Conservation (phyloP, 2,329 filamentous ascomycete species). For the Neofusicoccum parvum region DNA sequence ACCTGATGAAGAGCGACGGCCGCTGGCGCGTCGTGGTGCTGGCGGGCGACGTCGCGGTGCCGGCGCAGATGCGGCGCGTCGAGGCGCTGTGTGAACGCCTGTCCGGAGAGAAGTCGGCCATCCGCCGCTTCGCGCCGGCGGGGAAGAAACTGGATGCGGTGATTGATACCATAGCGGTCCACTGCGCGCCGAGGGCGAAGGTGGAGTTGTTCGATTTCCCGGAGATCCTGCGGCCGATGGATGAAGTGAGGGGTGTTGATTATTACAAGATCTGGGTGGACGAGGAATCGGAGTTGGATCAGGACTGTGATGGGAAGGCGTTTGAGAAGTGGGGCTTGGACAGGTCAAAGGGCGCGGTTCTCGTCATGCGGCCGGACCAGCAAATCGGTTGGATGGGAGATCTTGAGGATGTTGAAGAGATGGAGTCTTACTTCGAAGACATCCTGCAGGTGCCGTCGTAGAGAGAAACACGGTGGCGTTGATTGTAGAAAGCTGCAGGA, state of each 20-base stretch:
- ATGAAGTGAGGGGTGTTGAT: not conserved
- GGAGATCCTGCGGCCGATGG: not conserved
- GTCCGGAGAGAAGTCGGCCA: too few relatives aligned
- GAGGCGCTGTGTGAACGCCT: constrained; percentile 25
- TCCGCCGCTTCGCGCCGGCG: not conserved
- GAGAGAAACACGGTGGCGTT: too few relatives aligned
- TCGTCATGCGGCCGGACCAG: constrained; percentile 13
- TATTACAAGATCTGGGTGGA: not conserved
- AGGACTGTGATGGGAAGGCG: not conserved
- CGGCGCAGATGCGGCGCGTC: constrained; percentile 48
- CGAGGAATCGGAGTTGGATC: constrained; percentile 1
- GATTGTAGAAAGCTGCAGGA: too few relatives aligned
- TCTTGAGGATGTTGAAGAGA: not conserved
- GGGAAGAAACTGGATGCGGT: not conserved
- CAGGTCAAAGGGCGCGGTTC: not conserved
- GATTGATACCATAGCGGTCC: not conserved
- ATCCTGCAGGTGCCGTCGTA: not conserved
- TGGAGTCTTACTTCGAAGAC: not conserved
- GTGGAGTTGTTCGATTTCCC: not conserved
- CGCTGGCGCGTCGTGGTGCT: constrained; percentile 64
- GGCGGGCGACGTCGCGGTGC: constrained; percentile 56
- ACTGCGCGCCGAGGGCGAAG: not conserved
- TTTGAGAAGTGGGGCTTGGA: not conserved
- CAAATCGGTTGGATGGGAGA: constrained; percentile 2
- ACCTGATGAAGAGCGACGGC: constrained; percentile 58